Percentiles rank a stretch among this genome's conserved stretches.
phyloP scores from a whole-genome alignment of 805 yeast genomes.

The Saturnispora halmiae region DNA sequence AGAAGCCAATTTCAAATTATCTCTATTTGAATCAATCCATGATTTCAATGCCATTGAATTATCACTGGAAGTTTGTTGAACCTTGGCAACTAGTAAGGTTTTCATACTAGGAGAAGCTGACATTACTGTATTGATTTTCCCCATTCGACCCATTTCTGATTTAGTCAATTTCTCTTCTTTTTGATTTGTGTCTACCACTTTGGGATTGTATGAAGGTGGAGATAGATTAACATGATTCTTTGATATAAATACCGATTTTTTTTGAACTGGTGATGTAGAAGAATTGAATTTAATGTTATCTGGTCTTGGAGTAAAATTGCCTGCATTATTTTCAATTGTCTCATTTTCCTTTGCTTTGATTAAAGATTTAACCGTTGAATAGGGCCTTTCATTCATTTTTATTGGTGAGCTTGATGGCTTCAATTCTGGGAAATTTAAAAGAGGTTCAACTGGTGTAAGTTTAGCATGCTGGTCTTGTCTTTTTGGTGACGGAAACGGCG shows the following conservation, averaged over 20 bases:
- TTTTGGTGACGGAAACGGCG: constrained; percentile 11
- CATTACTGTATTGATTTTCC: constrained; percentile 27
- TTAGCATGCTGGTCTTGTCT: not conserved
- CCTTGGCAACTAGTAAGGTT: constrained; percentile 8
- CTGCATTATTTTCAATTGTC: constrained; percentile 22
- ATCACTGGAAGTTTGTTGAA: constrained; percentile 2
- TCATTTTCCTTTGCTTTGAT: constrained; percentile 29
- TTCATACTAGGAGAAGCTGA: constrained; percentile 31
- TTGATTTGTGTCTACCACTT: constrained; percentile 1
- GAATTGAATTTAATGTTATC: constrained; percentile 9
- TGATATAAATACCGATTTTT: constrained; percentile 8
- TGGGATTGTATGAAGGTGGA: constrained; percentile 11
- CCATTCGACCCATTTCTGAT: constrained; percentile 26
- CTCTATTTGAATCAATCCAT: constrained; percentile 27
- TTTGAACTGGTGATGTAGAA: not conserved
- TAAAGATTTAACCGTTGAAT: constrained; percentile 28
- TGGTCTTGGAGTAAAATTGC: constrained; percentile 21
- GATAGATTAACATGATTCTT: constrained; percentile 6
- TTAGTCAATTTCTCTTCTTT: constrained; percentile 16
- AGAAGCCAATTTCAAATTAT: constrained; percentile 30
- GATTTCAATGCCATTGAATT: constrained; percentile 9
- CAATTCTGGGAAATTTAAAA: constrained; percentile 1
- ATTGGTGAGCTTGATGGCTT: constrained; percentile 6
- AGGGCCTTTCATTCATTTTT: constrained; percentile 8
- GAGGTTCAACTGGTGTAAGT: not conserved